Conservation (phyloP, 306 rosid genomes). For the Luffa acutangula region DNA sequence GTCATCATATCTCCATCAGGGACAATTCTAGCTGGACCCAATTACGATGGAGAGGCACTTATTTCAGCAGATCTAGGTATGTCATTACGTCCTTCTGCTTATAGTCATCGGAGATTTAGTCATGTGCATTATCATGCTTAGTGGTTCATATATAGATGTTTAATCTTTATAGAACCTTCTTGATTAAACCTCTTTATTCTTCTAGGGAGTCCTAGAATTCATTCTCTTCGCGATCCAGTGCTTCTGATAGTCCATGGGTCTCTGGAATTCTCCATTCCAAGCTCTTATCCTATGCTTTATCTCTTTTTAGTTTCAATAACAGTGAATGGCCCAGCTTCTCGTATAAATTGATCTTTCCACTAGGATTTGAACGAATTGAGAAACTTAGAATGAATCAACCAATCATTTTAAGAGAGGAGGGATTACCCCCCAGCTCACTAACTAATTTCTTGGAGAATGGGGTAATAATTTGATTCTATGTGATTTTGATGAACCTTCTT, state of each 20-base stretch:
- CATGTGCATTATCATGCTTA: background rate
- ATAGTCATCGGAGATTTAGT: background rate
- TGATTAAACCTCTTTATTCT: background rate
- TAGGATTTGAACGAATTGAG: background rate
- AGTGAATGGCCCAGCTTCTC: background rate
- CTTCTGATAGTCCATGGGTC: background rate
- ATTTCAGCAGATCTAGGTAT: slow-evolving; percentile 87
- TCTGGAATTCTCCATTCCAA: background rate
- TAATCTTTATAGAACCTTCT: background rate
- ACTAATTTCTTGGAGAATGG: background rate
- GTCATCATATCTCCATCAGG: slow-evolving; percentile 90
- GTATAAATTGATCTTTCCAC: background rate
- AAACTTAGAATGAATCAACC: background rate
- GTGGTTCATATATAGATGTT: background rate
- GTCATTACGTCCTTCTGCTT: slow-evolving; percentile 6
- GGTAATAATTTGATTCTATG: background rate
- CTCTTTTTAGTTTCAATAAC: background rate
- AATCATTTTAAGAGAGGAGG: background rate
- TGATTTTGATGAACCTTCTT: background rate
- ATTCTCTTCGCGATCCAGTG: background rate
- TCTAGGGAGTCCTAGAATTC: background rate
- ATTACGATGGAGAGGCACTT: slow-evolving; percentile 82
- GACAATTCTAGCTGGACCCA: slow-evolving; percentile 77
- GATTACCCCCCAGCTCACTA: background rate
- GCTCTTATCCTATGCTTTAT: background rate